Percentiles rank a stretch among this genome's conserved stretches.
Conservation (phyloP, 2,329 filamentous ascomycete genomes). For the Aspergillus oerlinghausenensis region DNA sequence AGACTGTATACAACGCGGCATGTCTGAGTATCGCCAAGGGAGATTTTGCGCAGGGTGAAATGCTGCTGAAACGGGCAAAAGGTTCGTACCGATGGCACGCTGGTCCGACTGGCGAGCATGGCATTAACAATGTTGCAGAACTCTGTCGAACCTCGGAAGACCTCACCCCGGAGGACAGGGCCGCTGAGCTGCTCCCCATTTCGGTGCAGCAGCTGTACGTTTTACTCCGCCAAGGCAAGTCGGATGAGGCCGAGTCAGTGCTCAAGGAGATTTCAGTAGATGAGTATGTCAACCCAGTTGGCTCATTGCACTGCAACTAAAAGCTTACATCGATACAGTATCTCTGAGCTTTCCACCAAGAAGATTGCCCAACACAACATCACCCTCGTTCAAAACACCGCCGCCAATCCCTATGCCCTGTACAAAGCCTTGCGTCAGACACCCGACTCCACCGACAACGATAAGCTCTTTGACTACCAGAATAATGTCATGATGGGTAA, state of each 20-base stretch:
- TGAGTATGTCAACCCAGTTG: slow-evolving; percentile 36
- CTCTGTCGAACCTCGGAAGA: slow-evolving; percentile 58
- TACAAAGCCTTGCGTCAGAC: slow-evolving; percentile 54
- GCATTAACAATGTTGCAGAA: slow-evolving; percentile 32
- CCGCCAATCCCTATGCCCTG: slow-evolving; percentile 54
- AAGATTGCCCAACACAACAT: slow-evolving; percentile 59
- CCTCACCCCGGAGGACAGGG: slow-evolving; percentile 55
- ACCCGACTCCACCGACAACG: slow-evolving; percentile 43
- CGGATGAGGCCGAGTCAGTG: slow-evolving; percentile 52
- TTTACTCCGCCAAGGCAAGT: slow-evolving; percentile 50
- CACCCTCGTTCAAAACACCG: slow-evolving; percentile 44
- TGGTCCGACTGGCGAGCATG: background rate
- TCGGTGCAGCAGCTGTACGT: slow-evolving; percentile 59
- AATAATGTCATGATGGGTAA: slow-evolving; percentile 51
- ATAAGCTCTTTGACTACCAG: slow-evolving; percentile 58
- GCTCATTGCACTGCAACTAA: background rate
- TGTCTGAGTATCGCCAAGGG: slow-evolving; percentile 60
- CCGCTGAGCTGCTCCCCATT: slow-evolving; percentile 57
- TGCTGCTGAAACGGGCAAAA: slow-evolving; percentile 57
- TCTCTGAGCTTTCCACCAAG: slow-evolving; percentile 55
- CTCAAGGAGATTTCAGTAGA: slow-evolving; percentile 48
- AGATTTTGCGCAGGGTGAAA: slow-evolving; percentile 53
- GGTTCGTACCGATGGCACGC: slow-evolving; percentile 29
- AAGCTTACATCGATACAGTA: slow-evolving; percentile 34
- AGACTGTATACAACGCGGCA: slow-evolving; percentile 62